A percentile compares a stretch with the other conserved stretches of the same genome.
phyloP scores from a whole-genome alignment of 2,329 filamentous ascomycete species.

The Claviceps fusiformis region DNA sequence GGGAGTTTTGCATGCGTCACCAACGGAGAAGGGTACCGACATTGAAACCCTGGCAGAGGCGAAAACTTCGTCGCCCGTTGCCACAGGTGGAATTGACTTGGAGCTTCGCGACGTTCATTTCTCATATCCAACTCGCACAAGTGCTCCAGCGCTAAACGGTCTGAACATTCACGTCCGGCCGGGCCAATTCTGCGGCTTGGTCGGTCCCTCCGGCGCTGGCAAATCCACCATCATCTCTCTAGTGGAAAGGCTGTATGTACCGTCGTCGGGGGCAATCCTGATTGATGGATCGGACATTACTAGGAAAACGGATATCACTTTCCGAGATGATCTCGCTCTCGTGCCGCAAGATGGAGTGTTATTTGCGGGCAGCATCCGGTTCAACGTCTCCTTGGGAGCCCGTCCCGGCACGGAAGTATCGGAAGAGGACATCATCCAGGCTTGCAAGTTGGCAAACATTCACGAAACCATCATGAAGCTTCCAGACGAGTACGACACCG shows the following conservation, averaged over 20 bases:
- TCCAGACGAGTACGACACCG: constrained; percentile 43
- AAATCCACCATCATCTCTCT: constrained; percentile 33
- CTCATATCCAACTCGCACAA: constrained; percentile 3
- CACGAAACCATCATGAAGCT: constrained; percentile 42
- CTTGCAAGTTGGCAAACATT: constrained; percentile 50
- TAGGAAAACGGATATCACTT: constrained; percentile 23
- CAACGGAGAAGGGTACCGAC: not conserved
- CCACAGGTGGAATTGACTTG: constrained; percentile 37
- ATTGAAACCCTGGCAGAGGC: constrained; percentile 10
- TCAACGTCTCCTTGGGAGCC: constrained; percentile 35
- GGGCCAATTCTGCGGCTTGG: constrained; percentile 14
- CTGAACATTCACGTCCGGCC: not conserved
- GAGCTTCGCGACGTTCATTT: constrained; percentile 6
- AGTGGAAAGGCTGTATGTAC: constrained; percentile 40
- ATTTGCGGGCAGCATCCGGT: constrained; percentile 34
- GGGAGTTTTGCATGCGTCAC: not conserved
- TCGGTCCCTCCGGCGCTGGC: constrained; percentile 32
- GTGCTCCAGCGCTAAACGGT: not conserved
- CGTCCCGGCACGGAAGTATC: constrained; percentile 36
- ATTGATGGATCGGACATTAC: constrained; percentile 26
- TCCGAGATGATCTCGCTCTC: constrained; percentile 31
- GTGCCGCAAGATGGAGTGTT: constrained; percentile 37
- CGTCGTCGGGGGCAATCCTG: constrained; percentile 32
- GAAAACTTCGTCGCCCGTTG: not conserved
- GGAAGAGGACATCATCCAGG: constrained; percentile 43